Conservation (phyloP, 2,329 filamentous ascomycete genomes). For the Passalora sequoiae region DNA sequence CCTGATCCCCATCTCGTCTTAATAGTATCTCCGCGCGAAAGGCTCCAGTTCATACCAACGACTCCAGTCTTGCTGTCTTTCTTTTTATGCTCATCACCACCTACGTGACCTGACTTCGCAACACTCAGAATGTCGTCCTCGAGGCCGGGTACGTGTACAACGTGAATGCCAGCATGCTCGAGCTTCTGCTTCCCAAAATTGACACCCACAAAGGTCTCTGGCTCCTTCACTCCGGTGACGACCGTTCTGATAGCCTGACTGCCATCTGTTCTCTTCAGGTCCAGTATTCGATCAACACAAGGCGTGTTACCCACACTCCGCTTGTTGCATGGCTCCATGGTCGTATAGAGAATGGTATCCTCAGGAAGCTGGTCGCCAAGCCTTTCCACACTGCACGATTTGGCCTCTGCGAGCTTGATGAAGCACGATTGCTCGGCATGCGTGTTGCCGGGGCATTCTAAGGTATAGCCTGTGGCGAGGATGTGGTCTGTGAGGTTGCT, state of each 20-base stretch:
- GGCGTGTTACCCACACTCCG: conserved; percentile 68
- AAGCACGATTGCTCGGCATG: conserved; percentile 94
- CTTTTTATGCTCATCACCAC: conserved; percentile 4
- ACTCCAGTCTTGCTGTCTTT: not conserved
- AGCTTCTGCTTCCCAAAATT: conserved; percentile 71
- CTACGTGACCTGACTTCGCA: conserved; percentile 72
- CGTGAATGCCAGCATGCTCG: conserved; percentile 65
- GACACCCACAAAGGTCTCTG: conserved; percentile 78
- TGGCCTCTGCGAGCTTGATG: conserved; percentile 55
- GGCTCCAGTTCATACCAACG: conserved; percentile 3
- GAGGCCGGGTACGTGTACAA: conserved; percentile 67
- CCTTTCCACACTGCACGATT: conserved; percentile 47
- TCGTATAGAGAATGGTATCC: conserved; percentile 72
- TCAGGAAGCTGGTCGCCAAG: conserved; percentile 51
- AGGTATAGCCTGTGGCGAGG: conserved; percentile 78
- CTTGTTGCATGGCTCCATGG: conserved; percentile 78
- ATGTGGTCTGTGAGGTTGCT: conserved; percentile 52
- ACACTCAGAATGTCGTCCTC: conserved; percentile 76
- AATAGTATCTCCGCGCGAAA: not conserved
- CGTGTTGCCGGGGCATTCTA: conserved; percentile 87
- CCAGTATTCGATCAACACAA: conserved; percentile 74
- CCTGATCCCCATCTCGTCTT: not conserved
- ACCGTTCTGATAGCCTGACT: conserved; percentile 64
- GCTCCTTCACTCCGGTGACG: conserved; percentile 83
- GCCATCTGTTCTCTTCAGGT: conserved; percentile 42